Percentiles rank a stretch among this genome's conserved stretches.
phyloP scores from a whole-genome alignment of 2,329 filamentous ascomycete species.

The Pochonia chlamydosporia region DNA sequence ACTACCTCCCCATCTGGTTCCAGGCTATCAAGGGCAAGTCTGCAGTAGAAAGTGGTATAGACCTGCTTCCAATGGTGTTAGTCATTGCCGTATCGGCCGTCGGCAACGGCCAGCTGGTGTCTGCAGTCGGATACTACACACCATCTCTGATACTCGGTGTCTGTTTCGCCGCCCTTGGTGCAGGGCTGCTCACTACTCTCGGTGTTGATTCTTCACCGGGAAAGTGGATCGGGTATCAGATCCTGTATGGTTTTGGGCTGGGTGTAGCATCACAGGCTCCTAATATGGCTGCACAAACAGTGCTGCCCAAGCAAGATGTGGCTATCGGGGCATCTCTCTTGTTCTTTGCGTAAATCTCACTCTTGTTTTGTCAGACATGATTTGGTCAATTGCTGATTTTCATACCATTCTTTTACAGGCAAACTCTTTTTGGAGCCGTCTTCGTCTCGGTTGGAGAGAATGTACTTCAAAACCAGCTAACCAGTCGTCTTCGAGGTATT shows the following conservation, averaged over 20 bases:
- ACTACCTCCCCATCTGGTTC: constrained; percentile 45
- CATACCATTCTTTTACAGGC: neutral
- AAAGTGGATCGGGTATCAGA: constrained; percentile 20
- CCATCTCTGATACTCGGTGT: constrained; percentile 28
- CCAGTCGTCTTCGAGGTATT: constrained; percentile 25
- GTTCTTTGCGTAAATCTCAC: constrained; percentile 16
- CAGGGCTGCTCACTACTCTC: constrained; percentile 35
- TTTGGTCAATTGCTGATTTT: neutral
- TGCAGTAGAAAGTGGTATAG: constrained; percentile 18
- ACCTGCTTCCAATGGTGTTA: constrained; percentile 16
- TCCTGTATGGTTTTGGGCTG: constrained; percentile 38
- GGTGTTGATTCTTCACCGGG: constrained; percentile 8
- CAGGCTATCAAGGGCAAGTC: constrained; percentile 33
- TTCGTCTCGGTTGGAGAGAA: constrained; percentile 41
- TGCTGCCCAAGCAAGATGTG: constrained; percentile 23
- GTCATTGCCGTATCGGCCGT: constrained; percentile 9
- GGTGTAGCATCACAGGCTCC: constrained; percentile 38
- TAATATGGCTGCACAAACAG: constrained; percentile 33
- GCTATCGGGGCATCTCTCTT: constrained; percentile 36
- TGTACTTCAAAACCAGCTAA: constrained; percentile 35
- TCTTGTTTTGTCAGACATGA: neutral
- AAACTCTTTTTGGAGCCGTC: constrained; percentile 33
- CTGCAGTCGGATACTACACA: constrained; percentile 30
- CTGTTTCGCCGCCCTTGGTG: constrained; percentile 24
- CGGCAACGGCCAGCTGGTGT: constrained; percentile 16